phyloP scores from a whole-genome alignment of 495 filamentous ascomycete genomes.

The Xylaria flabelliformis region DNA sequence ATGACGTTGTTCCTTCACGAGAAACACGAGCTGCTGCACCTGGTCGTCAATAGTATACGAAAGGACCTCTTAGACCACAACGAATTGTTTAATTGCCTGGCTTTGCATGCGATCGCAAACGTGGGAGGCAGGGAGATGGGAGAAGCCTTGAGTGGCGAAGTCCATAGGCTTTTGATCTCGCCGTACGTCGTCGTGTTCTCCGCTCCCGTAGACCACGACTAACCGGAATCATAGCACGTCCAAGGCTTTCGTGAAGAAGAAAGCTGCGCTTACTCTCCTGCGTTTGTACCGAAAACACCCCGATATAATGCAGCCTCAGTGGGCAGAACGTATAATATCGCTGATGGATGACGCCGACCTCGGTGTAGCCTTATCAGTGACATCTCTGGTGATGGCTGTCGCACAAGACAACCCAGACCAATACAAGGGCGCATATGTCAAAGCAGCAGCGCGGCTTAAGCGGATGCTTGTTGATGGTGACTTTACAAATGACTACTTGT shows the following conservation, averaged over 20 bases:
- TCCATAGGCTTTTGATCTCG: constrained; percentile 93
- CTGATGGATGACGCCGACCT: constrained; percentile 97
- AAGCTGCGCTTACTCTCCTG: constrained; percentile 95
- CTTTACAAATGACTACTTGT: constrained; percentile 85
- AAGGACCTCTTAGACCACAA: constrained; percentile 95
- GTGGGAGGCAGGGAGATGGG: constrained; percentile 97
- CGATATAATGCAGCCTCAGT: constrained; percentile 91
- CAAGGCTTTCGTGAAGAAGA: constrained; percentile 99
- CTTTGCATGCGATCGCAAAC: constrained; percentile 98
- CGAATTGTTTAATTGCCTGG: constrained; percentile 96
- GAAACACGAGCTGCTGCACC: constrained; percentile 91
- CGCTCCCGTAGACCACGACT: neutral
- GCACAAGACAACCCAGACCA: constrained; percentile 92
- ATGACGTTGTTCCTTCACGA: constrained; percentile 98
- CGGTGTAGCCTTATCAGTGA: constrained; percentile 93
- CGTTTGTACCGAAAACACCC: constrained; percentile 94
- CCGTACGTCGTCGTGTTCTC: constrained; percentile 66
- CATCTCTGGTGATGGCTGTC: constrained; percentile 93
- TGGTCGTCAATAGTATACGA: constrained; percentile 98
- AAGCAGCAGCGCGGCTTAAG: constrained; percentile 88
- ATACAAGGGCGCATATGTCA: constrained; percentile 93
- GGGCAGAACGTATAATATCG: constrained; percentile 96
- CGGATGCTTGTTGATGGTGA: constrained; percentile 88
- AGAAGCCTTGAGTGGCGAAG: constrained; percentile 89
- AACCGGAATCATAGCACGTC: constrained; percentile 68